Evolutionary conservation across 2,329 filamentous ascomycete genomes (phyloP).

Genomic region (Aureobasidium sp.): DNA sequence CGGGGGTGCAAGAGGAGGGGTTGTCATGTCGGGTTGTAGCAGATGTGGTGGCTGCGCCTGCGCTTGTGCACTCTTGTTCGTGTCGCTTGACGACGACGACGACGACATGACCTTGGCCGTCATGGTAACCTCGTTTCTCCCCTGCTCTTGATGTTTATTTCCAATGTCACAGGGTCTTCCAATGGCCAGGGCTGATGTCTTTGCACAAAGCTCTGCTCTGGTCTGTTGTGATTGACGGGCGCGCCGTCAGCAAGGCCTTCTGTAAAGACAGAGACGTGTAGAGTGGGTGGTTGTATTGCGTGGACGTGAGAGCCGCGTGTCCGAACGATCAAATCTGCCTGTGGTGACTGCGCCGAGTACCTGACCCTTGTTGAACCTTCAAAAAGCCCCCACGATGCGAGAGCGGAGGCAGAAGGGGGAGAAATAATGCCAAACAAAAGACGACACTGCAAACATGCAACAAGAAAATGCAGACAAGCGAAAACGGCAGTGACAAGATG

Average conservation of each 20-base stretch:
- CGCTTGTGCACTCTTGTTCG: not conserved
- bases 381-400: slow-evolving; percentile 5
- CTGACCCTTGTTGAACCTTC: slow-evolving; percentile 10
- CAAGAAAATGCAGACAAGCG: not conserved
- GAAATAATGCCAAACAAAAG: not conserved
- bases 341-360: not conserved
- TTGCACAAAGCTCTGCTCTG: slow-evolving; percentile 5
- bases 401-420: not conserved
- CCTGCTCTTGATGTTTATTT: slow-evolving; percentile 15
- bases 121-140: slow-evolving; percentile 1
- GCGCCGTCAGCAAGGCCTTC: not conserved
- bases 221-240: not conserved
- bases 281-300: not conserved
- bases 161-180: slow-evolving; percentile 3
- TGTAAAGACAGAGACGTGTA: not conserved
- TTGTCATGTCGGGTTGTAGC: slow-evolving; percentile 11
- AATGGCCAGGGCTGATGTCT: not conserved
- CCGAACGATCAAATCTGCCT: not conserved
- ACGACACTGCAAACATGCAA: not conserved
- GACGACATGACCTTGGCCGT: slow-evolving; percentile 8
- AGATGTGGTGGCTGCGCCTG: not conserved
- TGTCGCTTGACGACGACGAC: not conserved
- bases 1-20: not conserved
- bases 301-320: not conserved
- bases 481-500: not conserved